A percentile compares a stretch with the other conserved stretches of the same genome.
Conservation (phyloP, 2,329 filamentous ascomycete genomes). For the Colletotrichum simmondsii region DNA sequence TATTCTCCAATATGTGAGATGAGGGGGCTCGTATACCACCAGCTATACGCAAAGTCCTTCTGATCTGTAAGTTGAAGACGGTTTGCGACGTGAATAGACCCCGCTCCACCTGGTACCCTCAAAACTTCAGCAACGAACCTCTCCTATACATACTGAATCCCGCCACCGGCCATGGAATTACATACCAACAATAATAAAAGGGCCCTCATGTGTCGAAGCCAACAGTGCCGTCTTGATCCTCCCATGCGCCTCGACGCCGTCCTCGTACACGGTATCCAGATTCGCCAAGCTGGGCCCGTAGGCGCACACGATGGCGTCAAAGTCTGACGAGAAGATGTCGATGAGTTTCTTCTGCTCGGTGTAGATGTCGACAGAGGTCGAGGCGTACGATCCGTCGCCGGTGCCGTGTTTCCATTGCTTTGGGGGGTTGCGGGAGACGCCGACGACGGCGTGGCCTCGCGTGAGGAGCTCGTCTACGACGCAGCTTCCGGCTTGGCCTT, state of each 20-base stretch:
- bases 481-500: slow-evolving; percentile 5
- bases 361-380: not conserved
- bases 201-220: not conserved
- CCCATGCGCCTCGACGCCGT: not conserved
- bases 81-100: not conserved
- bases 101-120: not conserved
- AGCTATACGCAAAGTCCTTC: not conserved
- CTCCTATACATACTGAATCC: too few species aligned
- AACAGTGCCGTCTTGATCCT: not conserved
- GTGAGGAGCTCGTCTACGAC: not conserved
- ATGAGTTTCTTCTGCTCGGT: not conserved
- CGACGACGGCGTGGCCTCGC: not conserved
- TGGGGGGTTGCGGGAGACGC: slow-evolving; percentile 2
- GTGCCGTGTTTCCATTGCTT: not conserved
- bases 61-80: not conserved
- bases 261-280: not conserved
- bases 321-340: not conserved
- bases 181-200: slow-evolving; percentile 6
- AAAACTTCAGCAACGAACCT: not conserved
- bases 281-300: not conserved
- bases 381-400: not conserved
- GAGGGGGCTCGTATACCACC: not conserved
- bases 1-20: not conserved
- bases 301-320: slow-evolving; percentile 4
- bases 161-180: too few species aligned